These are phyloP conservation scores for Trichoderma koningii DNA, from an alignment of 2,329 filamentous ascomycete species.

Conservation along the genomic window DNA sequence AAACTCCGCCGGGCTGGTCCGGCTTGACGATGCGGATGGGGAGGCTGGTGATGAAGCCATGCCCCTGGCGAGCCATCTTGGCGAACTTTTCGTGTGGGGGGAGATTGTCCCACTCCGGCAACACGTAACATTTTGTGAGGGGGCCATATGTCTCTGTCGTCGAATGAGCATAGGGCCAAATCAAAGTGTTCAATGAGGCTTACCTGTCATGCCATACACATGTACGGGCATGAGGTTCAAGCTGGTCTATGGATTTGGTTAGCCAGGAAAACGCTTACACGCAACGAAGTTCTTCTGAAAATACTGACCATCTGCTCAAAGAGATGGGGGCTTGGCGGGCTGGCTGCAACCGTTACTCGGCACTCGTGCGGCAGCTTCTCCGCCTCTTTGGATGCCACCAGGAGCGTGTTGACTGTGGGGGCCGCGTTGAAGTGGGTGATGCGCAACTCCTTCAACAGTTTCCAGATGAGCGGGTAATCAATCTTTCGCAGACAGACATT, in stretches of 20 bases:
- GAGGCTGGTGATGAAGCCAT: constrained; percentile 83
- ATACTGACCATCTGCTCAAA: constrained; percentile 84
- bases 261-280: neutral
- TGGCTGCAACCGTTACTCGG: constrained; percentile 88
- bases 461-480: constrained; percentile 92
- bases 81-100: constrained; percentile 76
- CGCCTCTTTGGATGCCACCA: constrained; percentile 80
- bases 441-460: constrained; percentile 77
- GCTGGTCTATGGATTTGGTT: constrained; percentile 37
- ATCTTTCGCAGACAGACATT: constrained; percentile 95
- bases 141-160: constrained; percentile 83
- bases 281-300: neutral
- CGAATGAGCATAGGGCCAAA: neutral
- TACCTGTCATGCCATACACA: constrained; percentile 76
- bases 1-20: constrained; percentile 64
- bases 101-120: constrained; percentile 81
- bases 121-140: constrained; percentile 88
- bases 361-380: constrained; percentile 69
- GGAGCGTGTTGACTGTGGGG: constrained; percentile 91
- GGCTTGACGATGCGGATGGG: constrained; percentile 81
- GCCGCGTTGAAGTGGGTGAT: constrained; percentile 97
- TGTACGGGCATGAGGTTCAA: constrained; percentile 90
- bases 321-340: constrained; percentile 83
- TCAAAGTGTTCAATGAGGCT: constrained; percentile 2
- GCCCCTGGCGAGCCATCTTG: constrained; percentile 91